Base-by-base conservation (phyloP, 1,139 yeast genomes). In the Blastobotrys proliferans region DNA sequence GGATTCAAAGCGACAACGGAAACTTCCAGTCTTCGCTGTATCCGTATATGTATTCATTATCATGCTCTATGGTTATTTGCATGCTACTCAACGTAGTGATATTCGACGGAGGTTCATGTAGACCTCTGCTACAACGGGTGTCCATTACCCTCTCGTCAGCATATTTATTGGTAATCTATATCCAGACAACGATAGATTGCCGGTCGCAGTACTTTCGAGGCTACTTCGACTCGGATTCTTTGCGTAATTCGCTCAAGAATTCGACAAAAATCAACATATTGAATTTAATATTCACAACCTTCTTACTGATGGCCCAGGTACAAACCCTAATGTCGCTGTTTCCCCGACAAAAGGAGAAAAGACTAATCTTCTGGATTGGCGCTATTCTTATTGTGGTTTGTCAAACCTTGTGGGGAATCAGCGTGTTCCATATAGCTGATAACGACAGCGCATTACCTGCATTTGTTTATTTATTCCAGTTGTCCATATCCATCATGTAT, bases 291-390 rank as follows among this genome's bases (percentile, higher is more conserved):
- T 77, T 78, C 38, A 79, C 79, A 18, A 62, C 82, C 6, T 56
- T 83, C 4, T 66, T 83, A 17, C 83, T 81, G 58, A 66, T 84
- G 27, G 79, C 86, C 45, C 92, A 84, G 58, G 88, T 84, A 0
- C 90, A 83, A 55, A 80, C 84, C 20, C 71, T 83, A 5, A 81
- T 82, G 77, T 67, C 92, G 43, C 64, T 84, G 21, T 85, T 83
- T 55, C 77, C 77, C 43, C 70, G 95, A 32, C 83, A 76, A 43
- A 73, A 74, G 43, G 95, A 87, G 61, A 82, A 81, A 57, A 68
- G 87, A 43, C 63, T 81, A 35, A 75, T 85, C 4, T 74, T 84
- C 38, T 68, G 76, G 47, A 66, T 79, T 13, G 95, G 95, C 1
- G 64, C 77, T 0, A 51, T 70, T 0, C 68, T 86, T 1, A 72